A percentile compares a stretch with the other conserved stretches of the same genome.
phyloP scores from a whole-genome alignment of 306 rosid species.

The Carpinus viminea region DNA sequence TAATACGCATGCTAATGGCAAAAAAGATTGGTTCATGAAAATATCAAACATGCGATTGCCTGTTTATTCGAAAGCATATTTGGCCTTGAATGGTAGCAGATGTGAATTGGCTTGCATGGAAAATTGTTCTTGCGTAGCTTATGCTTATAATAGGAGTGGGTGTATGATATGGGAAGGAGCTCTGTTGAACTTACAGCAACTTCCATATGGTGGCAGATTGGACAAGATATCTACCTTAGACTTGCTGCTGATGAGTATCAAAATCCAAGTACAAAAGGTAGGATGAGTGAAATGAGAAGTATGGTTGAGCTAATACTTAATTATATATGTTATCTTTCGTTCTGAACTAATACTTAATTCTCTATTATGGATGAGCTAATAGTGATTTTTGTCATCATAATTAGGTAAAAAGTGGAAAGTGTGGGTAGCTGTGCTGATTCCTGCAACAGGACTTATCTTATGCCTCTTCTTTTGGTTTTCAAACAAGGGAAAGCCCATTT shows the following conservation, averaged over 20 bases:
- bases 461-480: neutral
- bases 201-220: neutral
- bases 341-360: neutral
- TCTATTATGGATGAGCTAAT: neutral
- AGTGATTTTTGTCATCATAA: neutral
- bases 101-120: constrained; percentile 4
- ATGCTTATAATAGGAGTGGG: neutral
- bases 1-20: neutral
- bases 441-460: neutral
- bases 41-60: neutral
- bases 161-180: neutral
- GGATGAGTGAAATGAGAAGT: neutral
- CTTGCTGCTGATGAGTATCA: neutral
- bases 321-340: neutral
- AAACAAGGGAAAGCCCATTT: neutral
- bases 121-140: neutral
- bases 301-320: neutral
- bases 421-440: neutral
- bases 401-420: neutral
- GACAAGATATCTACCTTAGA: neutral
- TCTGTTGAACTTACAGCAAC: neutral
- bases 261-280: too few species aligned
- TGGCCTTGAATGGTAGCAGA: neutral
- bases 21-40: neutral
- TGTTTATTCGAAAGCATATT: neutral